Evolutionary conservation across 1,139 yeast genomes (phyloP).

Genomic region (Lodderomyces beijingensis): DNA sequence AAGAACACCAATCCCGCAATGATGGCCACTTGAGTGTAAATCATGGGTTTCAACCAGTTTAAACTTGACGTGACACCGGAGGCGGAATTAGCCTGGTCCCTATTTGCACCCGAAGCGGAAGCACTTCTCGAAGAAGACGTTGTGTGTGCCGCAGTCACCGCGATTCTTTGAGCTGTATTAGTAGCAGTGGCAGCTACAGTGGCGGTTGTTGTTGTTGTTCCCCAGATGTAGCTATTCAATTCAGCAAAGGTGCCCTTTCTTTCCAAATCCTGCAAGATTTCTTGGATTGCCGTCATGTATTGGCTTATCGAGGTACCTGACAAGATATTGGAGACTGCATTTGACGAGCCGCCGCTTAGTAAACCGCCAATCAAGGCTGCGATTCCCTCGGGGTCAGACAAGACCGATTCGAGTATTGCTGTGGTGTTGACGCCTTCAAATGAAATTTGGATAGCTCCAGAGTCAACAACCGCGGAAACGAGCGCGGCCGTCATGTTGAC

Average conservation of each 20-base stretch:
- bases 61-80: background rate
- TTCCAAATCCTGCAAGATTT: constrained; percentile 32
- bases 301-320: constrained; percentile 21
- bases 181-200: constrained; percentile 7
- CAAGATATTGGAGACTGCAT: constrained; percentile 1
- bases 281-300: constrained; percentile 30
- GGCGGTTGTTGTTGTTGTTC: constrained; percentile 20
- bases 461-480: constrained; percentile 20
- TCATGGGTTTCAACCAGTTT: background rate
- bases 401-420: constrained; percentile 19
- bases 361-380: constrained; percentile 20
- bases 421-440: constrained; percentile 24
- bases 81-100: background rate
- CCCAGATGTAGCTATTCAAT: constrained; percentile 35
- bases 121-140: constrained; percentile 3
- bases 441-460: constrained; percentile 25
- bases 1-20: too few relatives aligned
- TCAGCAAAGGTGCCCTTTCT: constrained; percentile 36
- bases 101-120: constrained; percentile 1
- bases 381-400: constrained; percentile 25
- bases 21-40: background rate
- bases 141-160: constrained; percentile 1
- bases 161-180: too few relatives aligned
- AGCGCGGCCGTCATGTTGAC: constrained; percentile 34
- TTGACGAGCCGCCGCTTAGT: constrained; percentile 18